These are phyloP conservation scores for Clitoria ternatea DNA, from an alignment of 306 rosid species.

Conservation along the genomic window DNA sequence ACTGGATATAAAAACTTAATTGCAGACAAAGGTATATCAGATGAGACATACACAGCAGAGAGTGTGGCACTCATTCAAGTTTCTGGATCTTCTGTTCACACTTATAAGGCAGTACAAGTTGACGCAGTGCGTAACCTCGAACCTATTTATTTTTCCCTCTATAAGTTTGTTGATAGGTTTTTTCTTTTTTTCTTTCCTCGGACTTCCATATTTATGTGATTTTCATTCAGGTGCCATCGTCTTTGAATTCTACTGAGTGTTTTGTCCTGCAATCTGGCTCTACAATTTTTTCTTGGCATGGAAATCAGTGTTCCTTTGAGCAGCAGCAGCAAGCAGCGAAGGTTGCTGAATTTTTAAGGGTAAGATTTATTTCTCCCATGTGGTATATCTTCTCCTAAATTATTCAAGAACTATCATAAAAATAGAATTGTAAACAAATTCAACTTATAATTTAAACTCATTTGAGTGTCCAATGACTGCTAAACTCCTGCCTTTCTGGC, in stretches of 20 bases:
- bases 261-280: slow-evolving; percentile 87
- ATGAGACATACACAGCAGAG: slow-evolving; percentile 78
- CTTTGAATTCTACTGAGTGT: slow-evolving; percentile 77
- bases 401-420: slow-evolving; percentile 2
- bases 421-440: background rate
- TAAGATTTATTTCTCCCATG: slow-evolving; percentile 22
- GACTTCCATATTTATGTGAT: slow-evolving; percentile 9
- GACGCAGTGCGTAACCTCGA: slow-evolving; percentile 55
- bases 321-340: slow-evolving; percentile 89
- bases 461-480: background rate
- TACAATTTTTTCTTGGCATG: slow-evolving; percentile 77
- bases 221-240: slow-evolving; percentile 73
- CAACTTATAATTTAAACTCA: background rate
- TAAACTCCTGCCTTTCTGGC: background rate
- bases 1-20: slow-evolving; percentile 59
- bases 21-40: slow-evolving; percentile 56
- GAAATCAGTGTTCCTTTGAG: slow-evolving; percentile 71
- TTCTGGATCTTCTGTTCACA: slow-evolving; percentile 69
- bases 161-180: slow-evolving; percentile 4
- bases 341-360: slow-evolving; percentile 87
- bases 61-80: slow-evolving; percentile 64
- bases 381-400: slow-evolving; percentile 3
- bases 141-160: slow-evolving; percentile 2
- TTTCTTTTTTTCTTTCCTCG: background rate
- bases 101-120: slow-evolving; percentile 83